Evolutionary conservation across 805 yeast genomes (phyloP), one percentile per base, ranked within the genome.

Genomic region (Starmerella sp.): DNA sequence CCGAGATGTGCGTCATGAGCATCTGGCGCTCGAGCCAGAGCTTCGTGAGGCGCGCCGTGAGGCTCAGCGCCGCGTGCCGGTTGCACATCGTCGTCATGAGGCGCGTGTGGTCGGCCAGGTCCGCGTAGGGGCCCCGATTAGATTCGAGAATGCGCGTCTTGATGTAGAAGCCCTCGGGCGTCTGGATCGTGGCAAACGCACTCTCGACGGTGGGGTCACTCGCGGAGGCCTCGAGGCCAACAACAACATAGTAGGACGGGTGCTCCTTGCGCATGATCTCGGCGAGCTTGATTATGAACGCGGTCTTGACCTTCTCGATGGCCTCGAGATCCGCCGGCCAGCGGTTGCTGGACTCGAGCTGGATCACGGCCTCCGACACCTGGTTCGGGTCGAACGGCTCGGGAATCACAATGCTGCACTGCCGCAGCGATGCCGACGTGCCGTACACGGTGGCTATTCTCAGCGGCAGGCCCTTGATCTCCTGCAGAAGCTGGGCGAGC

Each of bases 321-420:
- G 96, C 89, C 41, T 75, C 71, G 6, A 88, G 67, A 67, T 93
- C 96, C 68, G 86, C 95, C 2, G 99, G 99, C 99, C 99, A 93
- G 67, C 82, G 81, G n/a, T 79, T 76, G 2, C 96, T 86, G 4
- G 86, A 74, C 71, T 93, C 98, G 68, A 93, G 87, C 69, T 90
- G 95, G 38, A 93, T 67, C 9, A 93, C 76, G 14, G 83, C 82
- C 45, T 86, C 90, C 62, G 84, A 86, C 74, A 87, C 80, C 14
- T 46, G 50, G 22, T 53, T 37, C 9, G 65, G 65, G 35, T 64
- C 65, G 41, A 64, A 67, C 10, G 64, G 60, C 41, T 81, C 86
- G 0, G 97, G 97, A 59, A 80, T 82, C 54, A 83, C 74, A 5
- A 84, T 62, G 0, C 96, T 83, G 0, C 96, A 77, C 64, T 79